Base-by-base conservation (phyloP, 192 early-diverging fungal genomes). In the Coemansia sp. region DNA sequence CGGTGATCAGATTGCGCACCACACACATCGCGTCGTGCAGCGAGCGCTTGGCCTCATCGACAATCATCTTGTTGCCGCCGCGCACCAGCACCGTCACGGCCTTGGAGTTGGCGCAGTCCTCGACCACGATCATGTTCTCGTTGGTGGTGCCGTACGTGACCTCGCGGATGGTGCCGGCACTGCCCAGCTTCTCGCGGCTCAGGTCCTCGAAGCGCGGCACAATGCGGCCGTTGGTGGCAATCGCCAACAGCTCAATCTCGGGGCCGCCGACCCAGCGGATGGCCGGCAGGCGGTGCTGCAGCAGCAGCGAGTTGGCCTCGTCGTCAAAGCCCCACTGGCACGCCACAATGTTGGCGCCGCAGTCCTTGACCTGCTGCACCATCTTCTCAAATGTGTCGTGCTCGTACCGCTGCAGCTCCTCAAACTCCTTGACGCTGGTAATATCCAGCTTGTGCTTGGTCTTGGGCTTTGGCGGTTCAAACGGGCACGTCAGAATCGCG, bases 301-400 rank as follows among this genome's bases (percentile, higher is more conserved):
- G 79, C 50, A 99, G 80, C 78, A 99, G 81, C 68, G 98, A 95
- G 81, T 99, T 99, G 38, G 97, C 97, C 74, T 99, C 97, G 64
- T 99, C 97, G 78, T 99, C 97, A 62, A 99, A 99, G 48, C 97
- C 97, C 97, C 97, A 99, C 74, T 99, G 97, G 81, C 97, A 99
- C 41, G 95, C 92, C 36, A 97, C 97, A 40, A 98, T 64, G 79
- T 96, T 99, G 45, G 97, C 95, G 21, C 97, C 97, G 58, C 89
- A 86, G 48, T 96, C 90, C 84, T 99, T 99, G 61, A 98, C 94
- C 64, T 89, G 87, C 53, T 86, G 83, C 48, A 99, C 92, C 97
- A 99, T 99, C 32, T 84, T 83, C 66, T 93, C 87, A 66, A 99
- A 99, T 76, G 95, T 97, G 53, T 93, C 87, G 55, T 82, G 86